Conservation (phyloP, 345 rosid species). For the Camelina laxa region DNA sequence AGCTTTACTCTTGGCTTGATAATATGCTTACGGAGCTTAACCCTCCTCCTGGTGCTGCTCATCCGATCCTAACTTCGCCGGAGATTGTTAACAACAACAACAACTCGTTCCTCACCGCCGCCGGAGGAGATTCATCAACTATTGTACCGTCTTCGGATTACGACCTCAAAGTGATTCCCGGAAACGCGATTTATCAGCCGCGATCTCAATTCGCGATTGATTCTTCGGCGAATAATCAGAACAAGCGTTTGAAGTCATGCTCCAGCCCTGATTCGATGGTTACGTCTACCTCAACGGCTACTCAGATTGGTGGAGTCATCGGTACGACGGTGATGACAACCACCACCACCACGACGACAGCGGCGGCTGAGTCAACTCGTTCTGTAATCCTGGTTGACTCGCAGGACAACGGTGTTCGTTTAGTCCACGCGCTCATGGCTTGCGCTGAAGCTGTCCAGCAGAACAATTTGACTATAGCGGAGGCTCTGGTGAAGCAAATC, state of each 20-base stretch:
- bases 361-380: slow-evolving; percentile 50
- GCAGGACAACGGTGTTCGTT: slow-evolving; percentile 75
- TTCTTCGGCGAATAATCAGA: slow-evolving; percentile 36
- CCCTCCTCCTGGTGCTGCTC: slow-evolving; percentile 40
- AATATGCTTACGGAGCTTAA: slow-evolving; percentile 69
- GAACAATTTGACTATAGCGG: slow-evolving; percentile 55
- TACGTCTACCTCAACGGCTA: slow-evolving; percentile 33
- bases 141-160: slow-evolving; percentile 54
- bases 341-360: background rate
- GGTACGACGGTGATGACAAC: slow-evolving; percentile 26
- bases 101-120: slow-evolving; percentile 47
- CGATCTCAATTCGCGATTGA: slow-evolving; percentile 37
- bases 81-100: background rate
- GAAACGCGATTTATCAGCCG: slow-evolving; percentile 59
- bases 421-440: slow-evolving; percentile 80
- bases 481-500: slow-evolving; percentile 70
- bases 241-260: slow-evolving; percentile 52
- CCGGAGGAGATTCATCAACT: slow-evolving; percentile 49
- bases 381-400: slow-evolving; percentile 71
- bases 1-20: slow-evolving; percentile 70
- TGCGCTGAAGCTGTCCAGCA: slow-evolving; percentile 82
- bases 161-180: slow-evolving; percentile 76
- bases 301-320: slow-evolving; percentile 35
- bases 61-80: background rate
- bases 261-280: slow-evolving; percentile 45